Base-by-base conservation (phyloP, 2,329 filamentous ascomycete species). In the Ceratocystis alfenasii region DNA sequence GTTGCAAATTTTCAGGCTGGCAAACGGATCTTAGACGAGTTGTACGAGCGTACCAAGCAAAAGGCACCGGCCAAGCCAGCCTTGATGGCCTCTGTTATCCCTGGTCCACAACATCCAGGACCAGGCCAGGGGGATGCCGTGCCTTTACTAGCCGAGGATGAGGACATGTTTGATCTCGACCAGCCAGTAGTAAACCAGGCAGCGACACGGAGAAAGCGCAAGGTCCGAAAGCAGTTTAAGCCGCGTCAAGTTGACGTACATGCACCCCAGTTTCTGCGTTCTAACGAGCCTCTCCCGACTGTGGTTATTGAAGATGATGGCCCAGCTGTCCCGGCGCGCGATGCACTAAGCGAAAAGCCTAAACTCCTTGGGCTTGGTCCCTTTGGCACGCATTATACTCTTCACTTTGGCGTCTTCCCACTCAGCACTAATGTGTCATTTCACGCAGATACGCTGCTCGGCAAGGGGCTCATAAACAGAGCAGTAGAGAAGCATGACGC, bases 371-470 rank as follows among this genome's bases (percentile, higher is more conserved):
- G 83, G 0, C 74, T 87, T 6, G 83, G 81, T 0, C 81, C 83
- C 0, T 85, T 83, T 71, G 84, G 84, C 0, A 83, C 81, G 1
- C 77, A 79, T 28, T 87, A 87, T 71, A 81, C 83, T 0, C 78
- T 81, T 44, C 80, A 87, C 70, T 87, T 87, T 68, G 83, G 86
- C 59, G 73, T 83, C 3, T 84, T 85, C 64, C 83, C 84, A 20
- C 74, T 87, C 36, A 79, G 81, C 48, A 70, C 73, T 5, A 80
- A 79, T 2, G 77, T 81, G 0, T 86, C 79, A 72, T 87, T 87
- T 64, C 83, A 86, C 65, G 77, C 80, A 68, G 80, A 76, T 64
- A 87, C 83, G 0, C 72, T 86, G 33, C 74, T 87, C 57, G 85
- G 84, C 6, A 78, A 77, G 69, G 83, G 83, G 1, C 73, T 75